Percentiles rank a stretch among this genome's conserved stretches.
phyloP scores from a whole-genome alignment of 768 basidiomycete genomes.

The Epithele typhae region DNA sequence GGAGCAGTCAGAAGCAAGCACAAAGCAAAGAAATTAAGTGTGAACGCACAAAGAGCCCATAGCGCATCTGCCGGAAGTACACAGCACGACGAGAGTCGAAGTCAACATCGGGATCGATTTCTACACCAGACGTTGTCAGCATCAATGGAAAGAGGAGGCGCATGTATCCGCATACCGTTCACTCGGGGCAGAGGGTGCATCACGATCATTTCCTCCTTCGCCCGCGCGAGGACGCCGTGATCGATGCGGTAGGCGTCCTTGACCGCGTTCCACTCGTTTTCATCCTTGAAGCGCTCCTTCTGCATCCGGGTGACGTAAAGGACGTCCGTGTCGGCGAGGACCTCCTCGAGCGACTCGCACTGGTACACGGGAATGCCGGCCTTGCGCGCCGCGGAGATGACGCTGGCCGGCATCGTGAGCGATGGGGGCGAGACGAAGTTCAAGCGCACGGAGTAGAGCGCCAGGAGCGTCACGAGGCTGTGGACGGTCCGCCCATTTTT shows the following conservation, averaged over 20 bases:
- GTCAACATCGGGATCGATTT: conserved; percentile 98
- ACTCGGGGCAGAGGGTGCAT: conserved; percentile 98
- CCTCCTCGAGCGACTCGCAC: conserved; percentile 87
- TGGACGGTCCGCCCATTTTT: conserved; percentile 99
- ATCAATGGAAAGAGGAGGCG: background rate
- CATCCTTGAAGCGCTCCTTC: conserved; percentile 84
- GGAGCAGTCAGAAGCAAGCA: too few relatives aligned
- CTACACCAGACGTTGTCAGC: conserved; percentile 35
- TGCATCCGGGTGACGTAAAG: conserved; percentile 96
- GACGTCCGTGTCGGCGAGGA: conserved; percentile 89
- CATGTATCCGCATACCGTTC: conserved; percentile 50
- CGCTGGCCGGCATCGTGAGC: conserved; percentile 83
- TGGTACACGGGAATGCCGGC: conserved; percentile 76
- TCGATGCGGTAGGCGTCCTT: conserved; percentile 92
- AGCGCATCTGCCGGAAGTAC: conserved; percentile 98
- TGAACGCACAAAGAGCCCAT: conserved; percentile 87
- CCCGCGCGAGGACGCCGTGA: conserved; percentile 87
- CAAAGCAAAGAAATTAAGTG: background rate
- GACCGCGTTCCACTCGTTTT: conserved; percentile 83
- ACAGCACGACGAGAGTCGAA: conserved; percentile 92
- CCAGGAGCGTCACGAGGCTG: conserved; percentile 88
- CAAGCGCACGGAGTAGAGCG: conserved; percentile 87
- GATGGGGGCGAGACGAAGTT: conserved; percentile 92
- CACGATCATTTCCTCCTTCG: conserved; percentile 97
- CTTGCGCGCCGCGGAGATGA: conserved; percentile 79